Conservation (phyloP, 2,329 filamentous ascomycete species). For the Aschersonia sp. region DNA sequence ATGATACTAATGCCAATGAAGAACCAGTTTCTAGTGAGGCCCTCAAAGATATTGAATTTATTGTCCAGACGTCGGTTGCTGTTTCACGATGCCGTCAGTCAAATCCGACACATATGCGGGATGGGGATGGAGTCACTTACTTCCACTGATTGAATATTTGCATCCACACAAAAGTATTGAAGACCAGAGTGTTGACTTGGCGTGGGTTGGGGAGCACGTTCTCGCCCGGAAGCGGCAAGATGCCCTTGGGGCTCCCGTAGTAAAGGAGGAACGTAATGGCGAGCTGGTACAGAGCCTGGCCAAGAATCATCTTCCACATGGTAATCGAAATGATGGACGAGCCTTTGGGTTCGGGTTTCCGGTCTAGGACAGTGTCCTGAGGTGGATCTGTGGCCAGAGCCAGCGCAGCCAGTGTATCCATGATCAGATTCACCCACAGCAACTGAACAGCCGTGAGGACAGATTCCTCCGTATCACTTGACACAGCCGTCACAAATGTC, state of each 20-base stretch:
- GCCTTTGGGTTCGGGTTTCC: conserved; percentile 49
- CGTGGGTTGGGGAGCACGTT: conserved; percentile 24
- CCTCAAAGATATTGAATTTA: conserved; percentile 89
- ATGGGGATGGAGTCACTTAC: conserved; percentile 30
- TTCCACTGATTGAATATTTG: conserved; percentile 98
- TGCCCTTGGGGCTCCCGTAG: conserved; percentile 44
- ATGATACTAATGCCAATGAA: conserved; percentile 74
- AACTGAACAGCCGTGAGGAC: conserved; percentile 83
- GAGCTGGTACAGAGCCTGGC: conserved; percentile 82
- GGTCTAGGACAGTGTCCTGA: conserved; percentile 62
- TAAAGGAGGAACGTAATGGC: conserved; percentile 67
- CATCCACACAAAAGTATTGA: conserved; percentile 99
- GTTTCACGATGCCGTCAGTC: conserved; percentile 3
- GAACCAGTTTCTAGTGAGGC: conserved; percentile 71
- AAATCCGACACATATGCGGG: neutral
- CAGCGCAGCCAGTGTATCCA: conserved; percentile 87
- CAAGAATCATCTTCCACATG: conserved; percentile 99
- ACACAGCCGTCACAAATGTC: conserved; percentile 77
- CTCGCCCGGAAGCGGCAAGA: conserved; percentile 25
- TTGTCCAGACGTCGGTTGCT: conserved; percentile 89
- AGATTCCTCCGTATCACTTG: conserved; percentile 50
- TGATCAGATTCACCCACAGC: conserved; percentile 93
- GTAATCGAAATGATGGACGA: conserved; percentile 61
- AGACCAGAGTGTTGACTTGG: conserved; percentile 68
- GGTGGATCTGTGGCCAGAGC: conserved; percentile 86